Base-by-base conservation (phyloP, 1,284 basidiomycete species). In the Fistulina hepatica region DNA sequence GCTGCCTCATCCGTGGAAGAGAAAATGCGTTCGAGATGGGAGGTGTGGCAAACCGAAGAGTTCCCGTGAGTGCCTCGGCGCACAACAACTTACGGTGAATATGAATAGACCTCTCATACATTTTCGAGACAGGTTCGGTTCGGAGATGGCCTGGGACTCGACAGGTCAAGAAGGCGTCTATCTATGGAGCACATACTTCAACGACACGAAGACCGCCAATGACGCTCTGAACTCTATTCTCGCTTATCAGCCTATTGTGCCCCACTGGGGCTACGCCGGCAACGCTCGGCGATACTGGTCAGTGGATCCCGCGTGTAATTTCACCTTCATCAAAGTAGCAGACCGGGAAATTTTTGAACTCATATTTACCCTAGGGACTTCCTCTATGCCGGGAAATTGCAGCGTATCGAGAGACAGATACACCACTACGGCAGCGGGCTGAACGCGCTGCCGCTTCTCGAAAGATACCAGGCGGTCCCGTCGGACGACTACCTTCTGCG, bases 121-220 rank as follows among this genome's bases (percentile, higher is more conserved):
- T 33, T 13, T 26, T 20, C 36, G 4, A 16, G 16, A 31, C 40
- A 74, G 70, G 19, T 75, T 73, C 46, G 71, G 70, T 6, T 71
- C 69, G 2, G 71, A 76, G 50, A 72, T 73, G 70, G 71, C 71
- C 7, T 74, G 71, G 71, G 72, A 76, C 49, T 73, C 71, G 11
- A 74, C 73, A 9, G 73, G 72, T 7, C 71, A 74, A 44, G 71
- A 73, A 50, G 69, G 69, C 16, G 69, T 73, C 2, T 74, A 71
- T 45, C 60, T 57, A 1, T 75, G 71, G 72, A 61, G 64, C 34
- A 67, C 59, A 41, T 71, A 66, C 49, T 74, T 76, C 57, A 71
- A 70, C 47, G 64, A 73, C 45, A 59, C 61, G 4, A 60, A 52
- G 2, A 75, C 73, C 1, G 67, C 71, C 2, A 57, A 56, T 21